These are phyloP conservation scores for Phytophthora crassamura DNA, from an alignment of 352 stramenopile genomes.

Conservation along the genomic window DNA sequence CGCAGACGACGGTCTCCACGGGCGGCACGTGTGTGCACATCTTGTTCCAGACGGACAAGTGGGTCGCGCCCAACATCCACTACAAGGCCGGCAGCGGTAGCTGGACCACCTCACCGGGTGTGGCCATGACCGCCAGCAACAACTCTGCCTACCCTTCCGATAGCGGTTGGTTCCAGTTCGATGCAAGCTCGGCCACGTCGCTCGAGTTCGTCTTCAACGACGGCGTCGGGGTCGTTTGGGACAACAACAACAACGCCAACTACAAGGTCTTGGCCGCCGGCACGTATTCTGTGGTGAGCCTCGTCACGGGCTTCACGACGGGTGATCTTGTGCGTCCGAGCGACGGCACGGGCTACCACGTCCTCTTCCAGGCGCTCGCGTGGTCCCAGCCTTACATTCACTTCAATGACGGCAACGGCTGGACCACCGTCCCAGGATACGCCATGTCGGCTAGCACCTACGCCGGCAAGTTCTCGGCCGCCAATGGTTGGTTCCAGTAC, in stretches of 20 bases:
- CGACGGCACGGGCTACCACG: constrained; percentile 35
- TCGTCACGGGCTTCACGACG: constrained; percentile 34
- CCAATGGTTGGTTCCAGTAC: constrained; percentile 54
- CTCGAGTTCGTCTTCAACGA: constrained; percentile 46
- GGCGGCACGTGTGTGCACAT: constrained; percentile 17
- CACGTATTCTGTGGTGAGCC: constrained; percentile 34
- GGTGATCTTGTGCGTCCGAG: constrained; percentile 33
- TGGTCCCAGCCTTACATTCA: constrained; percentile 51
- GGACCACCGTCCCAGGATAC: constrained; percentile 43
- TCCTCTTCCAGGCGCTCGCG: constrained; percentile 35
- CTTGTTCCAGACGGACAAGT: constrained; percentile 26
- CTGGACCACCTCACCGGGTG: constrained; percentile 27
- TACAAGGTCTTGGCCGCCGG: constrained; percentile 31
- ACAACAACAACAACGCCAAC: constrained; percentile 46
- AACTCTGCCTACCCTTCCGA: constrained; percentile 24
- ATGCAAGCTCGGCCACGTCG: constrained; percentile 17
- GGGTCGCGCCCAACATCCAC: constrained; percentile 29
- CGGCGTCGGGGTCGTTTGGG: constrained; percentile 34
- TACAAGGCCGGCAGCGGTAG: constrained; percentile 22
- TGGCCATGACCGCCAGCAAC: constrained; percentile 22
- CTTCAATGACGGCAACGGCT: constrained; percentile 42
- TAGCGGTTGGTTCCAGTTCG: constrained; percentile 39
- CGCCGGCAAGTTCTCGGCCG: constrained; percentile 41
- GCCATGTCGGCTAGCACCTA: constrained; percentile 45
- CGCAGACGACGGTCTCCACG: constrained; percentile 18